Evolutionary conservation across 2,329 filamentous ascomycete species (phyloP).

Genomic region (Aspergillus viridinutans): DNA sequence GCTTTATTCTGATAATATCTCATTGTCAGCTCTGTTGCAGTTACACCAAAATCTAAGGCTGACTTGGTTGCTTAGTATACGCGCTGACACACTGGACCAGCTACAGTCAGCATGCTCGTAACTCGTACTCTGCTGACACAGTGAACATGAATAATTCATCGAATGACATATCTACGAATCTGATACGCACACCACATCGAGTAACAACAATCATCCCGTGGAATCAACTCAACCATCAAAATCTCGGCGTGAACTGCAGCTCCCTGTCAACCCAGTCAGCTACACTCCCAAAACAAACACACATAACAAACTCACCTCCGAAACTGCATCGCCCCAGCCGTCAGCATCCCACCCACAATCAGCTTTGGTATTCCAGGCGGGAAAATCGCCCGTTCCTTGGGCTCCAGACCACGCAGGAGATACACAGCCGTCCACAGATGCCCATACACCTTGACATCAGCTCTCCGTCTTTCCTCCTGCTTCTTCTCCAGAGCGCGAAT

Average conservation of each 20-base stretch:
- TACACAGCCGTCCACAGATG: conserved; percentile 3
- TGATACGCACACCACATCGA: neutral
- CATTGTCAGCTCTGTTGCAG: neutral
- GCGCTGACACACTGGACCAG: neutral
- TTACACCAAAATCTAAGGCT: neutral
- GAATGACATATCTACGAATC: neutral
- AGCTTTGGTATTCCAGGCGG: conserved; percentile 2
- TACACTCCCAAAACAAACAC: neutral
- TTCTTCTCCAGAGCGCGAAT: neutral
- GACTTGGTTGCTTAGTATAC: neutral
- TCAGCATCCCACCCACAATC: conserved; percentile 1
- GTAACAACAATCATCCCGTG: neutral
- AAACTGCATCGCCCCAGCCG: conserved; percentile 3
- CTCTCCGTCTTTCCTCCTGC: neutral
- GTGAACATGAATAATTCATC: neutral
- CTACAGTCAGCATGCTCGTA: neutral
- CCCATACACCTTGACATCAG: neutral
- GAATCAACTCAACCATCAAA: neutral
- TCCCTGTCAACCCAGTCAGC: neutral
- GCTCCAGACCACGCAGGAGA: neutral
- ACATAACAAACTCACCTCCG: neutral
- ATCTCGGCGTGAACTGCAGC: neutral
- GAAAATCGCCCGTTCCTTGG: conserved; percentile 1
- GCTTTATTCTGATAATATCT: neutral
- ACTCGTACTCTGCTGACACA: neutral